Evolutionary conservation across 1,284 basidiomycete genomes (phyloP), one percentile per base, ranked within the genome.

Genomic region (Ceratobasidium sp.): DNA sequence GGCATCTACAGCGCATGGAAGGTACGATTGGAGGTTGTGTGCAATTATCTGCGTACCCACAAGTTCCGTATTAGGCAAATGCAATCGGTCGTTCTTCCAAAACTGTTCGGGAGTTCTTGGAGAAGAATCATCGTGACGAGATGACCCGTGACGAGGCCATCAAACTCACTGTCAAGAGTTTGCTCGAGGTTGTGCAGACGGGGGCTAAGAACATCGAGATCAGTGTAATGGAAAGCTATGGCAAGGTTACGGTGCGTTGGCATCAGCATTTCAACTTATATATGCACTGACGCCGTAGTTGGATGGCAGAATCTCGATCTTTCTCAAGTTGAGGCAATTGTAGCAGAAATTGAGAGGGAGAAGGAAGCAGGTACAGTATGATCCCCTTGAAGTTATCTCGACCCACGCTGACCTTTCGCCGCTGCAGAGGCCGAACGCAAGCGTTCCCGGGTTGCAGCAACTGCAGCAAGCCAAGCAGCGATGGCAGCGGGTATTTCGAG

Each of bases 1-100:
- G 97, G 97, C 29, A 99, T 98, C 75, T 98, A 96, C 80, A 96
- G 93, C 72, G 94, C 94, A 27, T 99, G 97, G 97, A 99, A 99
- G 88, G 94, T 93, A 68, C n/a, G n/a, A n/a, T n/a, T n/a, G n/a
- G n/a, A n/a, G 54, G 85, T 75, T 6, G 15, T 12, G 7, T 13
- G 15, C 47, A 0, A 27, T 34, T 25, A 20, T 25, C 34, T 56
- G 22, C 38, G 12, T 43, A 43, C 10, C 22, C 20, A 42, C 32
- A 49, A 3, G 3, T 29, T 13, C 40, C 52, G 43, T 69, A 67
- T 8, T 74, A 96, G 94, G 97, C 97, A 20, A 97, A 95, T 77
- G 94, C 97, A 5, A 98, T 99, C 75, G 97, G 97, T 27, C 89
- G 97, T 62, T 97, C 95, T 13, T 95, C 93, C 15, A 99, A 99